phyloP scores from a whole-genome alignment of 2,329 filamentous ascomycete genomes.

The Monascus ruber region DNA sequence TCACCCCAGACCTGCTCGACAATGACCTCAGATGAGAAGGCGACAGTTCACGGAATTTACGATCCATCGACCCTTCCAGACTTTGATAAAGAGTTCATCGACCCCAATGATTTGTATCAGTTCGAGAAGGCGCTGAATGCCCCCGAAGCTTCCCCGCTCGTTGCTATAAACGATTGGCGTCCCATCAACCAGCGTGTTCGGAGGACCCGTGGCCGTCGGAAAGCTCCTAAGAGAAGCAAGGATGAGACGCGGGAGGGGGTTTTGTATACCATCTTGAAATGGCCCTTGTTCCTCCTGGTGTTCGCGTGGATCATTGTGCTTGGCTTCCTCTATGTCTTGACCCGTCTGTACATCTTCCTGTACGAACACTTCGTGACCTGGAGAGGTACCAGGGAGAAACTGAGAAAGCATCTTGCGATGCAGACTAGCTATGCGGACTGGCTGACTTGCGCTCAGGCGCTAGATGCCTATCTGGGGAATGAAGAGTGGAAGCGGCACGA shows the following conservation, averaged over 20 bases:
- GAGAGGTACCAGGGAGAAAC: constrained; percentile 62
- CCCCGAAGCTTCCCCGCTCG: constrained; percentile 66
- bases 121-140: constrained; percentile 76
- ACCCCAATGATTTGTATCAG: constrained; percentile 58
- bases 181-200: constrained; percentile 66
- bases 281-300: constrained; percentile 75
- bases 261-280: constrained; percentile 79
- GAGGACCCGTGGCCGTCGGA: constrained; percentile 35
- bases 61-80: constrained; percentile 66
- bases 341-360: constrained; percentile 75
- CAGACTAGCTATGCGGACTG: constrained; percentile 72
- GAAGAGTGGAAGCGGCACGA: constrained; percentile 38
- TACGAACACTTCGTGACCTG: constrained; percentile 91
- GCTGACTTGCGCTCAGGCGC: constrained; percentile 63
- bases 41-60: constrained; percentile 42
- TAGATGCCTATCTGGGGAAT: constrained; percentile 74
- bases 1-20: constrained; percentile 5
- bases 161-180: constrained; percentile 90
- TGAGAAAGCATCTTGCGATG: constrained; percentile 59
- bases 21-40: constrained; percentile 20
- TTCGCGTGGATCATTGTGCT: constrained; percentile 69
- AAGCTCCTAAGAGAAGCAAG: constrained; percentile 45
- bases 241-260: constrained; percentile 95
- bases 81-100: constrained; percentile 64
- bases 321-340: constrained; percentile 63